Evolutionary conservation across 192 early-diverging fungal species (phyloP), one percentile per base, ranked within the genome.

Genomic region (Chytriomyces hyalinus): DNA sequence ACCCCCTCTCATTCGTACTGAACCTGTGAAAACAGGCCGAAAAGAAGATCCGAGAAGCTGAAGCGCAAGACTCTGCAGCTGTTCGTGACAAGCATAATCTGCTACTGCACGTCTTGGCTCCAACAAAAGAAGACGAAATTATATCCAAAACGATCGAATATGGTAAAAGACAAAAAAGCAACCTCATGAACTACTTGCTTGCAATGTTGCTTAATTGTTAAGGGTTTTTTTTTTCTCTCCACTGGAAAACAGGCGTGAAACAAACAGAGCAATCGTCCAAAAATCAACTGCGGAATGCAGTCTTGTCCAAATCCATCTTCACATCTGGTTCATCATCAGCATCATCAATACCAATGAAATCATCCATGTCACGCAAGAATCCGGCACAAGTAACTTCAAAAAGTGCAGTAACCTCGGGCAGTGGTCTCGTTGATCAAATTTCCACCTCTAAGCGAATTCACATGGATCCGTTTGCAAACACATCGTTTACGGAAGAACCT

Each of bases 1-100:
- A 26, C 24, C 24, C 24, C 24, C 24, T 57, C 20, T 7, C 46
- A 26, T 71, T 15, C 28, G 8, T 65, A 73, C 17, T 24, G 71
- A 13, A 15, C 20, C 57, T 73, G 26, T 43, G 24, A n/a, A 43
- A 46, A 60, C 49, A 72, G 80, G 83, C 84, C 1, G 91, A 92
- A 20, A 93, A 92, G 57, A 91, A 88, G 65, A 49, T 74, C 15
- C 81, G 84, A 6, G 84, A 90, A 61, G 79, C 62, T 17, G 72
- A 84, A 47, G 63, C 83, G 51, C 81, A 88, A 59, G 88, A 89
- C 17, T 69, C 83, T 4, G 63, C 81, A 5, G 81, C 79, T 48
- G 81, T 95, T 49, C 80, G 79, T 48, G 86, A 90, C 53, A 89
- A 91, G 63, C 86, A 87, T 59, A 82, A 84, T n/a, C 80, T 94